Evolutionary conservation across 2,329 filamentous ascomycete genomes (phyloP).

Genomic region (Venturia effusa): DNA sequence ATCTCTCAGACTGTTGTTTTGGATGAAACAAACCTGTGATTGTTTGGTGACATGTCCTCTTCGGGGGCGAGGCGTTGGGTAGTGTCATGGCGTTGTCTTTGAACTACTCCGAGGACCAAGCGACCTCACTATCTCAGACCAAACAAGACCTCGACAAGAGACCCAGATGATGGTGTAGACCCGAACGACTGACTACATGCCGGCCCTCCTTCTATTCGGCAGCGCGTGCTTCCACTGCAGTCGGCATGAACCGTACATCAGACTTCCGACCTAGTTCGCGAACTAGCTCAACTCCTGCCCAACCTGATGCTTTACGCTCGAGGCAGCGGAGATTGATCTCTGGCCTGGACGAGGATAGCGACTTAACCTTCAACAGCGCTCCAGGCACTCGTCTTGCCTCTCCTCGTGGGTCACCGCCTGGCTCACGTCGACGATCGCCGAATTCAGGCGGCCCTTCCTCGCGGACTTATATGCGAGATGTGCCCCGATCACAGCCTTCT

Average conservation of each 20-base stretch:
- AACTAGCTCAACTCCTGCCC: constrained; percentile 26
- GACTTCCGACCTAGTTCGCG: constrained; percentile 26
- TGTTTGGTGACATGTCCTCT: background rate
- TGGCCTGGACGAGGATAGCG: constrained; percentile 33
- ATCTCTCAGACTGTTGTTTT: too few relatives aligned
- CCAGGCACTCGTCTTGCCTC: constrained; percentile 21
- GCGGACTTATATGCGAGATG: constrained; percentile 19
- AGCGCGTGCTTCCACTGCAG: constrained; percentile 7
- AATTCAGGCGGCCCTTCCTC: constrained; percentile 21
- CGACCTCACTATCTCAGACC: background rate
- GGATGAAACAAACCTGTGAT: background rate
- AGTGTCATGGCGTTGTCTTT: background rate
- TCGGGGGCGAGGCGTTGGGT: background rate
- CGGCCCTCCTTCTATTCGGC: background rate
- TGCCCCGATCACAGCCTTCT: background rate
- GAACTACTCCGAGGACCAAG: background rate
- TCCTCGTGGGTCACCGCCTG: constrained; percentile 26
- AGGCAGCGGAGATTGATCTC: constrained; percentile 37
- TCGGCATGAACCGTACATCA: constrained; percentile 25
- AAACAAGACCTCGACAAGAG: background rate
- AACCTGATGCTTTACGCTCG: constrained; percentile 32
- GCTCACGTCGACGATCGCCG: constrained; percentile 31
- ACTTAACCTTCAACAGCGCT: constrained; percentile 23
- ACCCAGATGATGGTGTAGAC: background rate
- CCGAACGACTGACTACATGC: constrained; percentile 1